Evolutionary conservation across 2,329 filamentous ascomycete species (phyloP).

Genomic region (Domatiomyces globalis): DNA sequence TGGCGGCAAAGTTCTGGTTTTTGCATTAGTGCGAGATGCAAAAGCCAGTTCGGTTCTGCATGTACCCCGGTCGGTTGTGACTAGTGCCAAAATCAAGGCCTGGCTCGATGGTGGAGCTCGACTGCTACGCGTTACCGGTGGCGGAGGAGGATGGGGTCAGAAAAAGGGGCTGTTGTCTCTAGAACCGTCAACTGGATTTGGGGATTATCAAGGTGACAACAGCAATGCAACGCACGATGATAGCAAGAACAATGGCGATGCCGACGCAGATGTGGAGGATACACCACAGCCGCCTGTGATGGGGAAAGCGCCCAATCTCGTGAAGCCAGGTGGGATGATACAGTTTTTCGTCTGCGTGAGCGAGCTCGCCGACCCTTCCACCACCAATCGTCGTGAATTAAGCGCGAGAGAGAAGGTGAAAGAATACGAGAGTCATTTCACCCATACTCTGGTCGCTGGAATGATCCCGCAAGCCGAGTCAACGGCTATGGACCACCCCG

Average conservation of each 20-base stretch:
- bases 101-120: not conserved
- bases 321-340: not conserved
- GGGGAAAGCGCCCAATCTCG: not conserved
- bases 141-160: constrained; percentile 19
- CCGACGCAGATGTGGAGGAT: not conserved
- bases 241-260: not conserved
- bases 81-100: not conserved
- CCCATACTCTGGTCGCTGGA: not conserved
- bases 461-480: not conserved
- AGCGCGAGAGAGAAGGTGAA: not conserved
- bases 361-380: not conserved
- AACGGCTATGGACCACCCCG: not conserved
- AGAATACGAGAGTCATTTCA: not conserved
- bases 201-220: not conserved
- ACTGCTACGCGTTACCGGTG: constrained; percentile 16
- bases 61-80: constrained; percentile 3
- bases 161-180: constrained; percentile 17
- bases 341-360: not conserved
- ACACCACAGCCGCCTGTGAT: not conserved
- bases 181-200: constrained; percentile 11
- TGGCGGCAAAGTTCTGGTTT: constrained; percentile 1
- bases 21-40: not conserved
- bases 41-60: constrained; percentile 3
- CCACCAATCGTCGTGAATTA: not conserved
- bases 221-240: constrained; percentile 8